phyloP scores from a whole-genome alignment of 164 flowering plant genomes.

The Berberis vulgaris region DNA sequence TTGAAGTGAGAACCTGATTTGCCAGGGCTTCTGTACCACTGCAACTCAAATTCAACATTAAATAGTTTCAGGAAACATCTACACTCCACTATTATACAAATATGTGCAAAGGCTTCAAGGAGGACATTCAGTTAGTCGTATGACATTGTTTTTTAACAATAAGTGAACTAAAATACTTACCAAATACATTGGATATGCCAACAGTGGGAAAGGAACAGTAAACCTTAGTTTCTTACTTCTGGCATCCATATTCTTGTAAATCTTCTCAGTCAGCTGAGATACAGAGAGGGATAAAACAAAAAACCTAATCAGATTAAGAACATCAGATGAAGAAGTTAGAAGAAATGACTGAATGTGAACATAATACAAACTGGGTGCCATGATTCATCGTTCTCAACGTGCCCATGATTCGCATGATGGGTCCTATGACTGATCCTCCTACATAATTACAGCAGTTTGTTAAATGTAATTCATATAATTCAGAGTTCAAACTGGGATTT shows the following conservation, averaged over 20 bases:
- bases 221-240: conserved; percentile 41
- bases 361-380: conserved; percentile 65
- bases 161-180: conserved; percentile 25
- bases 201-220: conserved; percentile 64
- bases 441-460: not conserved
- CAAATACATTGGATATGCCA: conserved; percentile 76
- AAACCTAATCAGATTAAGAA: not conserved
- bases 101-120: too few species aligned
- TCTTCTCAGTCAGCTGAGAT: conserved; percentile 55
- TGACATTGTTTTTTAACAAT: not conserved
- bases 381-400: conserved; percentile 82
- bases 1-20: conserved; percentile 87
- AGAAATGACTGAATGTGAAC: not conserved
- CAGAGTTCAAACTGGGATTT: too few species aligned
- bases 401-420: conserved; percentile 84
- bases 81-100: too few species aligned
- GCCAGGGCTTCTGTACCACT: conserved; percentile 93
- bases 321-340: too few species aligned
- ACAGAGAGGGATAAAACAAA: not conserved
- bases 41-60: conserved; percentile 8
- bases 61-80: not conserved
- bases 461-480: too few species aligned
- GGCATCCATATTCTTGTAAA: conserved; percentile 44
- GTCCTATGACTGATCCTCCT: conserved; percentile 91
- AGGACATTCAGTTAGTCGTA: not conserved